Evolutionary conservation across 129 eudicot species (phyloP).

Genomic region (Mikania micrantha): DNA sequence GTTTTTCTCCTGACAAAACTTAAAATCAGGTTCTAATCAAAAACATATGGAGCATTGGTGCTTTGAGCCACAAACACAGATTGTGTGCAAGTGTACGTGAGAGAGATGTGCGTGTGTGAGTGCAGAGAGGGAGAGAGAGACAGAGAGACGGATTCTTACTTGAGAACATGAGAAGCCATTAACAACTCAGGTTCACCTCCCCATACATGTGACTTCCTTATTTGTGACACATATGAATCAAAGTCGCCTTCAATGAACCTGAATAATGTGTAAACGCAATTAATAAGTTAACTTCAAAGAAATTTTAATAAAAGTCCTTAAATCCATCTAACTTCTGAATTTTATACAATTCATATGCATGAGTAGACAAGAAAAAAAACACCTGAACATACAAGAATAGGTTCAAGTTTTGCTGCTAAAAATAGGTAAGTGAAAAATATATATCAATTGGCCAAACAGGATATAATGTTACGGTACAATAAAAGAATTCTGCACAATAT

Average conservation of each 20-base stretch:
- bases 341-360: background rate
- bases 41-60: background rate
- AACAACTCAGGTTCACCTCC: constrained; percentile 98
- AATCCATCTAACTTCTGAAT: background rate
- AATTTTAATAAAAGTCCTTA: too few relatives aligned
- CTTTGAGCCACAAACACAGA: background rate
- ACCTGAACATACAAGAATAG: background rate
- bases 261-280: background rate
- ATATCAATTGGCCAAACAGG: background rate
- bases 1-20: background rate
- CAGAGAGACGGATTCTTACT: constrained; percentile 38
- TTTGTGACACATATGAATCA: constrained; percentile 70
- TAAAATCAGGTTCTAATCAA: background rate
- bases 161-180: constrained; percentile 97
- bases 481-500: constrained; percentile 10
- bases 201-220: constrained; percentile 91
- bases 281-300: background rate
- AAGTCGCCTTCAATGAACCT: constrained; percentile 98
- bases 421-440: background rate
- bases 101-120: too few relatives aligned
- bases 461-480: background rate
- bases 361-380: background rate
- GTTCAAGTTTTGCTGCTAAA: background rate
- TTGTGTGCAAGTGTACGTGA: background rate
- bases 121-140: background rate